A percentile compares a stretch with the other conserved stretches of the same genome.
Evolutionary conservation across 768 basidiomycete genomes (phyloP).

Genomic region (Austroboletus eburneus): DNA sequence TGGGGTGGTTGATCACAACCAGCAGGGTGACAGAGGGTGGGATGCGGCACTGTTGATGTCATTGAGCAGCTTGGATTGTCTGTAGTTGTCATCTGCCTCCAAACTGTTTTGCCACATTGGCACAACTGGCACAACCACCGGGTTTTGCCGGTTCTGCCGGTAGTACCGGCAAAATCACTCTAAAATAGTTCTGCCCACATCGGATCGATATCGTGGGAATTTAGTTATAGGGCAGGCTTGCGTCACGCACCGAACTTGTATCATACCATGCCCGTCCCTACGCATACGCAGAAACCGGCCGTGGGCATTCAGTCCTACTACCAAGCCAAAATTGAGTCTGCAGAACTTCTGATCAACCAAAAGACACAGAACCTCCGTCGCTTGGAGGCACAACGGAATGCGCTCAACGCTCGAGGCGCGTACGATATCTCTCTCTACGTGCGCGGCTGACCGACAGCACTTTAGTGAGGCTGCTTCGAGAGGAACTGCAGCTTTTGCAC

Average conservation of each 20-base stretch:
- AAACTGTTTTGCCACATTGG: neutral
- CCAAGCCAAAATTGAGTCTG: slow-evolving; percentile 91
- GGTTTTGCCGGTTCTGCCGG: neutral
- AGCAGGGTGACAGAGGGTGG: neutral
- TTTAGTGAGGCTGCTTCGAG: slow-evolving; percentile 80
- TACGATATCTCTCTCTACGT: neutral
- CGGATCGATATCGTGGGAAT: too few species aligned
- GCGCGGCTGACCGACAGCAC: neutral
- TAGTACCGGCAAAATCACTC: neutral
- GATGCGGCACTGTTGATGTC: neutral
- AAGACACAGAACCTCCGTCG: slow-evolving; percentile 95
- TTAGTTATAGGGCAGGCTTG: too few species aligned
- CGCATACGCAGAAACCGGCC: slow-evolving; percentile 37
- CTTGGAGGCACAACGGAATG: slow-evolving; percentile 95
- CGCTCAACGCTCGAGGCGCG: slow-evolving; percentile 89
- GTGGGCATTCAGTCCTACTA: slow-evolving; percentile 87
- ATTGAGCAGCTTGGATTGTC: neutral
- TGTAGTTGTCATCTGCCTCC: neutral
- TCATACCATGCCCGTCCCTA: slow-evolving; percentile 39
- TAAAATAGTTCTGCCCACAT: neutral
- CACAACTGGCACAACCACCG: neutral
- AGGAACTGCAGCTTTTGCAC: slow-evolving; percentile 89
- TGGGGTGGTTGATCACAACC: neutral
- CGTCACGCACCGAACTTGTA: neutral
- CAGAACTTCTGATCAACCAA: slow-evolving; percentile 90